Base-by-base conservation (phyloP, 306 rosid species). In the Lathyrus tuberosus region DNA sequence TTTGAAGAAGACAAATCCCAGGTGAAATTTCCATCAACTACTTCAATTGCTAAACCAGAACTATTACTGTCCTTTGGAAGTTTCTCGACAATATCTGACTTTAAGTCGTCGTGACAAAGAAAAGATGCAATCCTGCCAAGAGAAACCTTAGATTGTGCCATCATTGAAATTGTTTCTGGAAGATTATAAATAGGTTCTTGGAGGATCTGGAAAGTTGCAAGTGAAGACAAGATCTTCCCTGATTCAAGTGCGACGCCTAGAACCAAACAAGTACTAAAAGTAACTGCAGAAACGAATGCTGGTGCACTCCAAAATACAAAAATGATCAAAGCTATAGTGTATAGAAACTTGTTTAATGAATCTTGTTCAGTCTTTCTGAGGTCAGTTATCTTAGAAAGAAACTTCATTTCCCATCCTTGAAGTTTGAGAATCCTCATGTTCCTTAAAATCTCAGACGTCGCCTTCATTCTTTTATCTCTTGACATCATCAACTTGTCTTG, bases 381-480 rank as follows among this genome's bases (percentile, higher is more conserved):
- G 20, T 75, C 78, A 8, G 53, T 62, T 62, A 84, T 73, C 58
- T 67, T 84, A 0, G 82, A 75, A 12, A 78, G 57, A 60, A 87
- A 84, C 81, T 80, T 87, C 86, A 73, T 84, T 63, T 84, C 89
- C 92, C 92, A 84, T 59, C 83, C 89, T 63, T 84, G 86, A 10
- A 84, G 78, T 58, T 87, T 84, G 60, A 87, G 86, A 49, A 87
- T 81, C 68, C 77, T 76, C 87, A 84, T 82, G 83, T 78, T 84
- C 70, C 81, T 87, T 22, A 87, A 72, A 65, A 80, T 49, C 89
- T 87, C 89, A 24, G 87, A 80, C 2, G 84, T 87, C 17, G 81
- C 47, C 61, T 82, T 87, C 84, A 84, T 87, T 69, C 89, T 67
- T 38, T 7, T 43, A 66, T 87, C 92, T 49, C 83, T 87, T 14